A percentile compares a stretch with the other conserved stretches of the same genome.
Evolutionary conservation across 768 basidiomycete genomes (phyloP).

Genomic region (Terana coerulea): DNA sequence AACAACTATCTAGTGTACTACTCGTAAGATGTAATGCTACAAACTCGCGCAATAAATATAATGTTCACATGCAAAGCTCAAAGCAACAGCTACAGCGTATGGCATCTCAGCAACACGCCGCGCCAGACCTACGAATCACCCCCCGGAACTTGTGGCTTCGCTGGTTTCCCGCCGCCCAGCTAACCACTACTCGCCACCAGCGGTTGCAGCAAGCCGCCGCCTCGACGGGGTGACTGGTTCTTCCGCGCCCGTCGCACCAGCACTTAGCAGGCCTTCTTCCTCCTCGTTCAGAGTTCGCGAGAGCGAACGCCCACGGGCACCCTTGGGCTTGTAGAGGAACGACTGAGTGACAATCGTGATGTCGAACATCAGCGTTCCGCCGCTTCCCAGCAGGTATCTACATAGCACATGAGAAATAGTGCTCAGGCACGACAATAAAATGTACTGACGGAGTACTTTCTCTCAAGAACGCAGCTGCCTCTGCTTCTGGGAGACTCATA

Average conservation of each 20-base stretch:
- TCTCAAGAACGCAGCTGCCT: slow-evolving; percentile 61
- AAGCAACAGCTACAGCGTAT: too few species aligned
- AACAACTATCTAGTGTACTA: too few species aligned
- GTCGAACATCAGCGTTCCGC: slow-evolving; percentile 91
- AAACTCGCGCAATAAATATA: too few species aligned
- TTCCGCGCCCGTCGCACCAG: slow-evolving; percentile 19
- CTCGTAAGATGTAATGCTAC: too few species aligned
- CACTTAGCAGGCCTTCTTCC: slow-evolving; percentile 28
- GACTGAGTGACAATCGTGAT: slow-evolving; percentile 87
- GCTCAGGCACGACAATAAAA: neutral
- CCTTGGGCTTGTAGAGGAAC: slow-evolving; percentile 58
- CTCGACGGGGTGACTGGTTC: slow-evolving; percentile 17
- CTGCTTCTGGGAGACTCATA: slow-evolving; percentile 50
- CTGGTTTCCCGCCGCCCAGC: too few species aligned
- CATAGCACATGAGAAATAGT: neutral
- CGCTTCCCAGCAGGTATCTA: slow-evolving; percentile 88
- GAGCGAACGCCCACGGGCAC: slow-evolving; percentile 19
- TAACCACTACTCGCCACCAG: slow-evolving; percentile 4
- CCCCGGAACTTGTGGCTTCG: too few species aligned
- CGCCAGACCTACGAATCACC: too few species aligned
- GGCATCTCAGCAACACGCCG: too few species aligned
- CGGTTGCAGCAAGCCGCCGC: slow-evolving; percentile 15
- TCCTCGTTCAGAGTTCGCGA: slow-evolving; percentile 20
- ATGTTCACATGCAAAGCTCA: too few species aligned
- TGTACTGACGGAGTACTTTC: slow-evolving; percentile 81